phyloP scores from a whole-genome alignment of 768 basidiomycete genomes.

The Mycena rebaudengoi region DNA sequence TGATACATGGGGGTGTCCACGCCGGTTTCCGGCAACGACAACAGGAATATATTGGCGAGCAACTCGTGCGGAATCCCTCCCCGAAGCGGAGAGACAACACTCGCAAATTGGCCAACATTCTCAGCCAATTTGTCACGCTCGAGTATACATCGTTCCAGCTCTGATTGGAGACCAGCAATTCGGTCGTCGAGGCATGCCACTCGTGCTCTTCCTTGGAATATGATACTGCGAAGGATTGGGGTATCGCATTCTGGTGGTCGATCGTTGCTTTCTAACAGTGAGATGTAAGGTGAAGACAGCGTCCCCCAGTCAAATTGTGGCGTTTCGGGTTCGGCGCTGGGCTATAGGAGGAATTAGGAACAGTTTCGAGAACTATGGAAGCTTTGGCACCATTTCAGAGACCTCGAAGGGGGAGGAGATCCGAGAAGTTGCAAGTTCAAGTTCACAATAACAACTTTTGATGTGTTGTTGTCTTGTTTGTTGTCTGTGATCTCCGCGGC shows the following conservation, averaged over 20 bases:
- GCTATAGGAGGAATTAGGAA: neutral
- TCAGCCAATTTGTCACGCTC: neutral
- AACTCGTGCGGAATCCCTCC: neutral
- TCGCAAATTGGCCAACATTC: neutral
- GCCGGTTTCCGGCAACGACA: neutral
- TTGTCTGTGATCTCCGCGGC: too few species aligned
- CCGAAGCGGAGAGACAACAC: neutral
- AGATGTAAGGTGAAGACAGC: neutral
- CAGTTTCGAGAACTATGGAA: too few species aligned
- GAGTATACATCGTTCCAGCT: neutral
- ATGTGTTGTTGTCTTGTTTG: too few species aligned
- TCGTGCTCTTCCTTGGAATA: neutral
- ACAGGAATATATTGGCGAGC: neutral
- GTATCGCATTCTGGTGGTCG: neutral
- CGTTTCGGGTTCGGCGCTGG: too few species aligned
- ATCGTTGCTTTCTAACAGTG: neutral
- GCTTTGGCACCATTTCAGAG: too few species aligned
- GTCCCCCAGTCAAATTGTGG: neutral
- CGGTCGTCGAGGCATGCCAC: neutral
- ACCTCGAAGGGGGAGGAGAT: too few species aligned
- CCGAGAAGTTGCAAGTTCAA: too few species aligned
- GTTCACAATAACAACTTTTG: too few species aligned
- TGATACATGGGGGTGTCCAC: neutral
- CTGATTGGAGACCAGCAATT: neutral
- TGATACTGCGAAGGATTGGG: neutral